Base-by-base conservation (phyloP, 1,139 yeast genomes). In the Yamadazyma atlantica region DNA sequence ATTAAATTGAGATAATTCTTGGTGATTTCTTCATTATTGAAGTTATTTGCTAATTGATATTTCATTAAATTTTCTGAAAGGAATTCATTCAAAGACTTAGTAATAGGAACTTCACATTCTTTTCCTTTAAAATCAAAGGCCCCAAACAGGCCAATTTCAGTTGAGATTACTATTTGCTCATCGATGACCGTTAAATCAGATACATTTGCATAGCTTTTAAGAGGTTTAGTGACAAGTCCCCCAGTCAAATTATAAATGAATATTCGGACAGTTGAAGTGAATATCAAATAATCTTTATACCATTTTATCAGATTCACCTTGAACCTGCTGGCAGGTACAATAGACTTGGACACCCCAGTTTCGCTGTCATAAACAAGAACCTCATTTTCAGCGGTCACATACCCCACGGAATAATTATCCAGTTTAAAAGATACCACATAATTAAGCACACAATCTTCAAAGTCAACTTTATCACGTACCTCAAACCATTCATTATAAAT, bases 71-170 rank as follows among this genome's bases (percentile, higher is more conserved):
- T 44, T 26, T 48, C 55, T 2, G 51, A 45, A 4, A 58, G 51
- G 39, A 59, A 57, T 17, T 49, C 38, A n/a, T 37, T 35, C 38
- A 14, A 46, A 6, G 21, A 6, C 6, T 10, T 4, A 3, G 21
- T 3, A 7, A 16, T 28, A 6, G 16, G 4, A 16, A 21, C 6
- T 8, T 28, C 30, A 16, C 21, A 9, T 4, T 9, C 10, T 4
- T 28, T n/a, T 10, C 21, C 38, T 1, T 47, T 37, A 18, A 49
- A 27, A 15, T 41, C 32, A 5, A 55, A 41, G 1, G 57, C 42
- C 12, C 57, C 57, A 25, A 65, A 57, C 7, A 49, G 45, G 1
- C 72, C 71, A 36, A 54, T 50, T 40, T 69, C 74, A 35, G 48
- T 60, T 7, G 54, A 46, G 15, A 58, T 13, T 2, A 55, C 37